These are phyloP conservation scores for Lentinula boryana DNA, from an alignment of 768 basidiomycete species.

Conservation along the genomic window DNA sequence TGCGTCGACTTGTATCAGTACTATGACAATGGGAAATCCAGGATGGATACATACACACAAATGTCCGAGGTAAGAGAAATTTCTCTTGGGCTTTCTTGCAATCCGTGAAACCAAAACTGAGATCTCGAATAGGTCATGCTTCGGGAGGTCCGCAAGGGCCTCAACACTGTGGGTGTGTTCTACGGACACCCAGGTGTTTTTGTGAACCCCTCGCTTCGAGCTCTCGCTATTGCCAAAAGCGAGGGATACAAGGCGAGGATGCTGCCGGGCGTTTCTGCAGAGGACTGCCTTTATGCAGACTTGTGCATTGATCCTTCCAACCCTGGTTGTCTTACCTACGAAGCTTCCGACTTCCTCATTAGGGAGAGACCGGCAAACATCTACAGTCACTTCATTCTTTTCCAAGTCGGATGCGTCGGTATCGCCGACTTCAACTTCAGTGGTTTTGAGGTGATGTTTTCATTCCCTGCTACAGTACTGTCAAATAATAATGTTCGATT, in stretches of 20 bases:
- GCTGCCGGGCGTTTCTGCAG: slow-evolving; percentile 5
- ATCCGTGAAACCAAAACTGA: neutral
- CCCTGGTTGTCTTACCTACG: slow-evolving; percentile 7
- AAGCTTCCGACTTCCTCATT: slow-evolving; percentile 5
- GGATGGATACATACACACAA: slow-evolving; percentile 5
- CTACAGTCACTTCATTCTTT: neutral
- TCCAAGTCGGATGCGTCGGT: slow-evolving; percentile 6
- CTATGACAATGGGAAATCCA: slow-evolving; percentile 3
- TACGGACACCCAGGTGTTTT: slow-evolving; percentile 4
- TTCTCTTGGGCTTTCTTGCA: neutral
- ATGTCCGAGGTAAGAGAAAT: neutral
- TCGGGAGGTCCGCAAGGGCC: slow-evolving; percentile 2
- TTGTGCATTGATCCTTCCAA: slow-evolving; percentile 5
- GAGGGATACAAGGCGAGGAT: slow-evolving; percentile 2
- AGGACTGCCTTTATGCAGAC: slow-evolving; percentile 6
- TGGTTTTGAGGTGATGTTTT: neutral
- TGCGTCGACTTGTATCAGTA: slow-evolving; percentile 4
- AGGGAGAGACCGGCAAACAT: neutral
- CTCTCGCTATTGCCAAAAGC: slow-evolving; percentile 1
- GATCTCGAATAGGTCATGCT: neutral
- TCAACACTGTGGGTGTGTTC: neutral
- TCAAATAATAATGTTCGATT: neutral
- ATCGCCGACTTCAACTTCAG: slow-evolving; percentile 3
- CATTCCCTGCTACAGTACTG: neutral
- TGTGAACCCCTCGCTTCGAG: slow-evolving; percentile 1